phyloP scores from a whole-genome alignment of 345 rosid species.

The Chamaenerion angustifolium region DNA sequence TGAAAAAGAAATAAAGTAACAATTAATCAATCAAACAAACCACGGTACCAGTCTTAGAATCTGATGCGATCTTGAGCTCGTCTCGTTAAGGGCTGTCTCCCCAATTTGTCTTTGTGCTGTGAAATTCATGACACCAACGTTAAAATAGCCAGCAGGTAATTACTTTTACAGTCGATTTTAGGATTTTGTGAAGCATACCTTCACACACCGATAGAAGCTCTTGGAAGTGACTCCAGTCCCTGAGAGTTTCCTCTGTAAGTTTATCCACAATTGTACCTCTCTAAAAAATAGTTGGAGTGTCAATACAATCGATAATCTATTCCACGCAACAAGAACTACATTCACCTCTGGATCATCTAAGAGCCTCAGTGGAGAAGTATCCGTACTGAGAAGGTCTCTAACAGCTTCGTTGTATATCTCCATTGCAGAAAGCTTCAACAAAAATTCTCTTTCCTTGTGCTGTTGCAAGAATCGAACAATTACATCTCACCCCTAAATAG shows the following conservation, averaged over 20 bases:
- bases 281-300: conserved; percentile 20
- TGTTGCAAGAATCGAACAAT: conserved; percentile 13
- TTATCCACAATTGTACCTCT: conserved; percentile 85
- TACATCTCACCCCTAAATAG: neutral
- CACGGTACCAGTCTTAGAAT: conserved; percentile 66
- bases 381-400: conserved; percentile 64
- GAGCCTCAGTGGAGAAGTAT: conserved; percentile 60
- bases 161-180: neutral
- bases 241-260: conserved; percentile 60
- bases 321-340: conserved; percentile 5
- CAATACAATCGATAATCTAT: neutral
- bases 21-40: too few species aligned
- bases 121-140: conserved; percentile 6
- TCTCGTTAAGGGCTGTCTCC: conserved; percentile 81
- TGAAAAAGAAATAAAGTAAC: too few species aligned
- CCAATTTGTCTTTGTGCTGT: conserved; percentile 95
- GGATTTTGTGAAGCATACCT: conserved; percentile 22
- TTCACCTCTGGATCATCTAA: conserved; percentile 88
- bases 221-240: conserved; percentile 56
- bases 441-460: conserved; percentile 75
- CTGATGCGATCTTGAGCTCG: conserved; percentile 98
- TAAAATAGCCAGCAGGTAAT: neutral
- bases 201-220: conserved; percentile 74
- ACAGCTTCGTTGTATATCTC: conserved; percentile 95
- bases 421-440: conserved; percentile 74